Percentiles rank a stretch among this genome's conserved stretches.
These are phyloP conservation scores for Leptographium lundbergii DNA, from an alignment of 2,329 filamentous ascomycete genomes.

Conservation along the genomic window DNA sequence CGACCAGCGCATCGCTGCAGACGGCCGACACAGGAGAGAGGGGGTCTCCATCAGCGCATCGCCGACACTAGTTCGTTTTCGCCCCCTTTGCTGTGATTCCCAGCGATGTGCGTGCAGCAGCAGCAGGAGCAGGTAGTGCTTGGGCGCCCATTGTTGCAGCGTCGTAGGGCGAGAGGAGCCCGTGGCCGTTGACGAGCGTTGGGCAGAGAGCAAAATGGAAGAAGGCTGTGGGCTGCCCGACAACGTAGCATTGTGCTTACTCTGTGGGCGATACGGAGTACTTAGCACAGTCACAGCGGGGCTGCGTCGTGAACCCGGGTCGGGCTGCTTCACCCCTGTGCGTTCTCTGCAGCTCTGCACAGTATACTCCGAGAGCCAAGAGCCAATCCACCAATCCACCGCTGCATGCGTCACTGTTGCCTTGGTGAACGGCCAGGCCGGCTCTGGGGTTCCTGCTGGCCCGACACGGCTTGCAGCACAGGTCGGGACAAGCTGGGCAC, in stretches of 20 bases:
- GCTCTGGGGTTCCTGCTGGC: background rate
- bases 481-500: background rate
- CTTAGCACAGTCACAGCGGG: background rate
- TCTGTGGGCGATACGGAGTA: too few relatives aligned
- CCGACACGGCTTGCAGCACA: too few relatives aligned
- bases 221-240: background rate
- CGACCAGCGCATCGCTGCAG: background rate
- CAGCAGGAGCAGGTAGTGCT: background rate
- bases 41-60: too few relatives aligned
- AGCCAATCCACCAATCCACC: background rate
- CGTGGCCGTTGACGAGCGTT: background rate
- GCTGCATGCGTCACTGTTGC: too few relatives aligned
- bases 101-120: background rate
- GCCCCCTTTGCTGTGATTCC: background rate
- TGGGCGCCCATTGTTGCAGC: background rate
- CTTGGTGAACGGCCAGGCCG: too few relatives aligned
- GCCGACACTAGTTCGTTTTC: background rate
- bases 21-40: background rate
- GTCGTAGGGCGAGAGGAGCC: background rate
- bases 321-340: background rate
- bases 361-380: background rate
- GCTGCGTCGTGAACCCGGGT: background rate
- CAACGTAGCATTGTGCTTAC: background rate
- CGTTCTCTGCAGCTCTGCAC: background rate
- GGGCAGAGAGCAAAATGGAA: background rate